Percentiles rank a stretch among this genome's conserved stretches.
Evolutionary conservation across 768 basidiomycete genomes (phyloP).

Genomic region (Boletus reticulatus): DNA sequence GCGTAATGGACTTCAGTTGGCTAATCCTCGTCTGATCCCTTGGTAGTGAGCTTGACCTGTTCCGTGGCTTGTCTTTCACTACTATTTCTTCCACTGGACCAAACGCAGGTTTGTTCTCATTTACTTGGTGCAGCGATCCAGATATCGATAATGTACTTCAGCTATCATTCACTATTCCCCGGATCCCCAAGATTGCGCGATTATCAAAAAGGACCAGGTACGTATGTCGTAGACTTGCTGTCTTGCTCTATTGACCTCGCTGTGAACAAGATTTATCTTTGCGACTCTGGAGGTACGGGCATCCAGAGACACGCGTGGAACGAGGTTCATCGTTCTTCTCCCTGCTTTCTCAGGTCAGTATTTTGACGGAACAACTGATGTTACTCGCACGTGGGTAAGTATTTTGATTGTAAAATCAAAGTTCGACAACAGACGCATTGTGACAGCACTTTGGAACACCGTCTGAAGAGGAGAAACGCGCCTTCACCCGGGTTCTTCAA

Average conservation of each 20-base stretch:
- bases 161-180: conserved; percentile 95
- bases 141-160: conserved; percentile 22
- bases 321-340: neutral
- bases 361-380: conserved; percentile 93
- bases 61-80: conserved; percentile 84
- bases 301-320: neutral
- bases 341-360: conserved; percentile 58
- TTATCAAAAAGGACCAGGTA: conserved; percentile 75
- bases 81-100: conserved; percentile 94
- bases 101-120: conserved; percentile 67
- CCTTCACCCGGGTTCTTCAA: conserved; percentile 90
- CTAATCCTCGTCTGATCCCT: neutral
- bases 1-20: conserved; percentile 29
- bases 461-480: conserved; percentile 74
- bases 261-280: conserved; percentile 58
- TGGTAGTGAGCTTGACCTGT: conserved; percentile 68
- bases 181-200: conserved; percentile 66
- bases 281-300: conserved; percentile 79
- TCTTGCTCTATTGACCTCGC: conserved; percentile 34
- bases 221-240: neutral
- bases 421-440: neutral
- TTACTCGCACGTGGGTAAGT: conserved; percentile 82
- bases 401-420: neutral
- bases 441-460: conserved; percentile 85
- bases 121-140: neutral